A percentile compares a stretch with the other conserved stretches of the same genome.
phyloP scores from a whole-genome alignment of 2,329 filamentous ascomycete species.

The Didymella arachidicola region DNA sequence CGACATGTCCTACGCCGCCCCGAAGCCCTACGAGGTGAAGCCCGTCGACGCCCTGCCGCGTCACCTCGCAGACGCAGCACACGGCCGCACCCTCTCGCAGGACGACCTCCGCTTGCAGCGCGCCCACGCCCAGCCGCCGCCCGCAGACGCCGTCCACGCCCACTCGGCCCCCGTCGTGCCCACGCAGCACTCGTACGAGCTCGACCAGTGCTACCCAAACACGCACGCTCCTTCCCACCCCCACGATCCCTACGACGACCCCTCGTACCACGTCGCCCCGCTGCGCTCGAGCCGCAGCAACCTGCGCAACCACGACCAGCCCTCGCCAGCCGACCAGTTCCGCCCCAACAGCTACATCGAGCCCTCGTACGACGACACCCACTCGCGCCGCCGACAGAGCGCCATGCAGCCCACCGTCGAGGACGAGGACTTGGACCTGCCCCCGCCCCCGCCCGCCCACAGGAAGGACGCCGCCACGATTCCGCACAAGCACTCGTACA shows the following conservation, averaged over 20 bases:
- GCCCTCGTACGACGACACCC: slow-evolving; percentile 50
- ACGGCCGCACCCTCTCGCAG: slow-evolving; percentile 39
- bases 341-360: slow-evolving; percentile 44
- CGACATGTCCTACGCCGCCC: slow-evolving; percentile 49
- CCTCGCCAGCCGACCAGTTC: slow-evolving; percentile 43
- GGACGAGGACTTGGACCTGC: slow-evolving; percentile 66
- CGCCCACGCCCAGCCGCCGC: slow-evolving; percentile 34
- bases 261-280: slow-evolving; percentile 46
- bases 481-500: slow-evolving; percentile 36
- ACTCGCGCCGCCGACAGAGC: slow-evolving; percentile 56
- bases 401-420: slow-evolving; percentile 70
- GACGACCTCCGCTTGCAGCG: slow-evolving; percentile 38
- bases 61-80: slow-evolving; percentile 26
- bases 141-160: slow-evolving; percentile 50
- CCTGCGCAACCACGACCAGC: slow-evolving; percentile 32
- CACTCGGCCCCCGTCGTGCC: slow-evolving; percentile 56
- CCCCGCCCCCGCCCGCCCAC: slow-evolving; percentile 52
- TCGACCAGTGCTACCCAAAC: slow-evolving; percentile 20
- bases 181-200: slow-evolving; percentile 40
- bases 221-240: slow-evolving; percentile 25
- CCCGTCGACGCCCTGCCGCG: slow-evolving; percentile 40
- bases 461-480: slow-evolving; percentile 45
- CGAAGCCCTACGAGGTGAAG: slow-evolving; percentile 49
- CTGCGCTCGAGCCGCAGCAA: slow-evolving; percentile 43
- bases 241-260: slow-evolving; percentile 39